Base-by-base conservation (phyloP, 2,329 filamentous ascomycete species). In the Phoma herbarum region DNA sequence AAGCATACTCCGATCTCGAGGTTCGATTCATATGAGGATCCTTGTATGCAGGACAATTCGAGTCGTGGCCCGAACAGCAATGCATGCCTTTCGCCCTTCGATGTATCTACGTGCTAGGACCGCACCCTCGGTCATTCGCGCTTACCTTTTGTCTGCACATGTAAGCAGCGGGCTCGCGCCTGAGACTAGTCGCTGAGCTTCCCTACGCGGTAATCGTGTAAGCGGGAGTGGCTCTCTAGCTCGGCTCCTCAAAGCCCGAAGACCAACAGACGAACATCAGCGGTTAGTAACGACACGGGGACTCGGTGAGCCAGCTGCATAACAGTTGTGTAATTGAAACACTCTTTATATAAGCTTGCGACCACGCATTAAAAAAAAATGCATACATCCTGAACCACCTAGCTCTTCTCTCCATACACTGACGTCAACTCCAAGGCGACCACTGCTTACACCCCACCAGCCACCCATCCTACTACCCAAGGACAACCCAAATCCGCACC, bases 201-300 rank as follows among this genome's bases (percentile, higher is more conserved):
- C 35, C 42, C 12, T 14, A 20, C 39, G 31, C 23, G 29, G 51
- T 6, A 25, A 41, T 18, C 31, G 14, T 22, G 37, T 55, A 37
- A 43, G 37, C 52, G 23, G 35, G 8, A n/a, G 31, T 18, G 33
- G 46, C 33, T 39, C 11, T 22, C 12, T 29, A 55, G 37, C 45
- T 48, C 55, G 55, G 55, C 22, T 43, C 41, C 41, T 52, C 55
- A 52, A 25, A 18, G 43, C 35, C 55, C 49, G 55, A 57, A 52
- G 39, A 29, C n/a, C 55, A 52, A 23, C 43, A 39, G 35, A 44
- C 37, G 14, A 52, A 44, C 44, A 8, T 37, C 28, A 29, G 12
- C n/a, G 23, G 29, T 52, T 49, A 26, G 31, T 52, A 44, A 58
- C 29, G 14, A 43, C 39, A 39, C 23, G 12, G 23, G 4, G 12